Percentiles rank a stretch among this genome's conserved stretches.
These are phyloP conservation scores for Venturia asperata DNA, from an alignment of 2,329 filamentous ascomycete species.

Conservation along the genomic window DNA sequence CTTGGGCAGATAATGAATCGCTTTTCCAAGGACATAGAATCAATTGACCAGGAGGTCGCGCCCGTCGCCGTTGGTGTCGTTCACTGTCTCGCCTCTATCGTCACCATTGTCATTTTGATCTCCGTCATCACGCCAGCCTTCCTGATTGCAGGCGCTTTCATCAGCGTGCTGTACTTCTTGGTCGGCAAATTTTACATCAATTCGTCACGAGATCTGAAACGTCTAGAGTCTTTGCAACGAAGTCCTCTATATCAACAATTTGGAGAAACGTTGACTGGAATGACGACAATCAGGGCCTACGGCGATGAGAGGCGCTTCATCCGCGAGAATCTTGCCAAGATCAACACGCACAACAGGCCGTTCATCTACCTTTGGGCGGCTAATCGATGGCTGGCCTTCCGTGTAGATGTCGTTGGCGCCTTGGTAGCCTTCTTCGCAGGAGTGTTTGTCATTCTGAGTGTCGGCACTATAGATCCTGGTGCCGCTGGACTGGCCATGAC, in stretches of 20 bases:
- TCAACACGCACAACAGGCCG: slow-evolving; percentile 85
- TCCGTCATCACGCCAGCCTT: slow-evolving; percentile 85
- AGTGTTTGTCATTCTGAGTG: slow-evolving; percentile 77
- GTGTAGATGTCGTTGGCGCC: slow-evolving; percentile 84
- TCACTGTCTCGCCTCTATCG: slow-evolving; percentile 59
- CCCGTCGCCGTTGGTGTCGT: slow-evolving; percentile 75
- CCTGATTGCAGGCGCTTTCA: slow-evolving; percentile 77
- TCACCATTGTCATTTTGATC: slow-evolving; percentile 84
- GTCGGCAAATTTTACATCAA: slow-evolving; percentile 84
- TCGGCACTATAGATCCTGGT: slow-evolving; percentile 79
- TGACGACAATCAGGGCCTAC: slow-evolving; percentile 95
- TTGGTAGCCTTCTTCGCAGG: slow-evolving; percentile 90
- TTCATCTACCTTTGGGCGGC: slow-evolving; percentile 96
- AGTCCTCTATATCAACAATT: slow-evolving; percentile 98
- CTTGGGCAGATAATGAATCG: slow-evolving; percentile 96
- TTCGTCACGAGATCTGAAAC: slow-evolving; percentile 90
- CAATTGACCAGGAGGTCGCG: slow-evolving; percentile 91
- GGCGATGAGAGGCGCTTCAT: slow-evolving; percentile 91
- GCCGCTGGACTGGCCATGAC: slow-evolving; percentile 89
- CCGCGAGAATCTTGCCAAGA: slow-evolving; percentile 76
- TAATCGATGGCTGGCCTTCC: slow-evolving; percentile 92
- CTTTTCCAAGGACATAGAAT: slow-evolving; percentile 95
- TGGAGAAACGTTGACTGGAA: slow-evolving; percentile 86
- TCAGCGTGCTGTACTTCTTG: slow-evolving; percentile 71
- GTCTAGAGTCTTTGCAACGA: slow-evolving; percentile 85